Evolutionary conservation across 768 basidiomycete genomes (phyloP).

Genomic region (Pisolithus microcarpus): DNA sequence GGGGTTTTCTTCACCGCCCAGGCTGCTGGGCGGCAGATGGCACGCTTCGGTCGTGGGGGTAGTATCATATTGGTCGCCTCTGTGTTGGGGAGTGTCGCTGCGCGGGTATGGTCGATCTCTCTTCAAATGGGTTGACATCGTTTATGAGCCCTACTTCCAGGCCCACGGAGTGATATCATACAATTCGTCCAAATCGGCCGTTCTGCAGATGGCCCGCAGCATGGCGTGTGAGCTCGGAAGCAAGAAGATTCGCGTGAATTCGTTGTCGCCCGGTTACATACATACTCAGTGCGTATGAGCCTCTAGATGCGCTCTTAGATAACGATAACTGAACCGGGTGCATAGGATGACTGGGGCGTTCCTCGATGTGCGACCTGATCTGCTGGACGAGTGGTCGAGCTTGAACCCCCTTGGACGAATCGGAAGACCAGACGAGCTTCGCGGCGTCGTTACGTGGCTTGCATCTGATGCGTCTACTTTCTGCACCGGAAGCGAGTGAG

Average conservation of each 20-base stretch:
- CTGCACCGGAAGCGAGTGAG: constrained; percentile 79
- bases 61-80: constrained; percentile 56
- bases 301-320: constrained; percentile 3
- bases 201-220: constrained; percentile 73
- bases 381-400: constrained; percentile 59
- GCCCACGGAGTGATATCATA: constrained; percentile 75
- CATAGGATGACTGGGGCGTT: constrained; percentile 68
- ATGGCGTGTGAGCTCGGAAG: constrained; percentile 75
- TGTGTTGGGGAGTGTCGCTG: constrained; percentile 61
- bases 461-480: constrained; percentile 71
- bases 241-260: constrained; percentile 64
- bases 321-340: background rate
- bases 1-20: constrained; percentile 57
- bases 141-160: constrained; percentile 29
- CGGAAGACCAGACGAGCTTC: constrained; percentile 64
- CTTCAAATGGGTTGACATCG: no score
- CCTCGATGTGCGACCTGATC: constrained; percentile 55
- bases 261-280: constrained; percentile 70
- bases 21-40: constrained; percentile 55
- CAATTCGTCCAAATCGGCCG: constrained; percentile 70
- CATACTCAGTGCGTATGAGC: constrained; percentile 47
- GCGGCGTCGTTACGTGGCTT: constrained; percentile 66
- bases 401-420: constrained; percentile 66
- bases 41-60: constrained; percentile 37
- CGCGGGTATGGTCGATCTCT: constrained; percentile 39